Conservation (phyloP, 129 eudicot species). For the Flaveria brownii region DNA sequence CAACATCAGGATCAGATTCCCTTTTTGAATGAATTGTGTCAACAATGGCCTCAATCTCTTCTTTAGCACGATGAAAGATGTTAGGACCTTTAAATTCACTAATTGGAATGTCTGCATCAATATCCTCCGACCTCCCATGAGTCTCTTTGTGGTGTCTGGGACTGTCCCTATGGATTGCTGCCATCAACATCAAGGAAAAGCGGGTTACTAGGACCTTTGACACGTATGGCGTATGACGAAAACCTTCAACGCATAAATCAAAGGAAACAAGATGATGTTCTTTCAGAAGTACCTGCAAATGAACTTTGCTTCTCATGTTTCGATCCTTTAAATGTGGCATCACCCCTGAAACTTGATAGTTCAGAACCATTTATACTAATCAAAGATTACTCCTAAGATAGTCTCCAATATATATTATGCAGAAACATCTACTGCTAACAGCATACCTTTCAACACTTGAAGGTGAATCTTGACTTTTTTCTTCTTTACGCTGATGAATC, state of each 20-base stretch:
- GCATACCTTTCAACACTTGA: constrained; percentile 34
- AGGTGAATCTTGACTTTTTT: constrained; percentile 32
- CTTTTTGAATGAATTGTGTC: constrained; percentile 63
- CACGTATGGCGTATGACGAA: not conserved
- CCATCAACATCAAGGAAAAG: constrained; percentile 12
- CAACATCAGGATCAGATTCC: constrained; percentile 33
- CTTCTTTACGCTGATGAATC: constrained; percentile 52
- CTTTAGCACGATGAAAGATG: constrained; percentile 74
- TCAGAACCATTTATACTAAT: not conserved
- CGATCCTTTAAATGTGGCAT: constrained; percentile 20
- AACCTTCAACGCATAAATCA: constrained; percentile 4
- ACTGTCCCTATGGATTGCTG: constrained; percentile 34
- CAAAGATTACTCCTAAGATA: not conserved
- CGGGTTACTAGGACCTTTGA: not conserved
- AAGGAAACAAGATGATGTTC: not conserved
- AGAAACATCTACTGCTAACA: not conserved
- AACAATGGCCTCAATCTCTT: constrained; percentile 74
- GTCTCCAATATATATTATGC: not conserved
- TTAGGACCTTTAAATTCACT: constrained; percentile 72
- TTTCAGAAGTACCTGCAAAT: constrained; percentile 36
- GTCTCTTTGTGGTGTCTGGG: constrained; percentile 62
- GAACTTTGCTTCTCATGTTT: constrained; percentile 28
- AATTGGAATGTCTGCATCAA: constrained; percentile 60
- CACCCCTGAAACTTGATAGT: constrained; percentile 36
- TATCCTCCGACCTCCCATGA: constrained; percentile 68